phyloP scores from a whole-genome alignment of 805 yeast genomes.

The Candida caryicola region DNA sequence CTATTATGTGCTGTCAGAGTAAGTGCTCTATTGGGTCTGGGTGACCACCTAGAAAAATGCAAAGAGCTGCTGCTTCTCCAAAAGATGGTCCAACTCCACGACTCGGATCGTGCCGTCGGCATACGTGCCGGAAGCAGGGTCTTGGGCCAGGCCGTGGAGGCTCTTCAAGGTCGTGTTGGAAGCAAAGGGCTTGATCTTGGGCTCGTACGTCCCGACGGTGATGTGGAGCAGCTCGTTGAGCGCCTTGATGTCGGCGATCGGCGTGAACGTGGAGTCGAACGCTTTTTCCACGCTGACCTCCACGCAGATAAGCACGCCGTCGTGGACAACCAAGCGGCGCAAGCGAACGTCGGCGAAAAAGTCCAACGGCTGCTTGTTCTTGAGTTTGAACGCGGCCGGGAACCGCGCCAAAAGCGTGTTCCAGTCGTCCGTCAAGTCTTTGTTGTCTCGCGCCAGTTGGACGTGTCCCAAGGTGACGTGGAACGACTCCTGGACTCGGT shows the following conservation, averaged over 20 bases:
- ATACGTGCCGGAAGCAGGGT: neutral
- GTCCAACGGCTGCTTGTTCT: conserved; percentile 6
- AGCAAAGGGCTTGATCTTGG: conserved; percentile 47
- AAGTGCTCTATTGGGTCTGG: too few species aligned
- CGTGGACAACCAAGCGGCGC: conserved; percentile 47
- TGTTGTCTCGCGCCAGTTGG: conserved; percentile 8
- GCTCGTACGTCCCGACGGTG: conserved; percentile 61
- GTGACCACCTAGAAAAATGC: conserved; percentile 6
- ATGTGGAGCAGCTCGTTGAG: conserved; percentile 49
- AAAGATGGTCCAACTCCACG: neutral
- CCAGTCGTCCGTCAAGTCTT: conserved; percentile 21
- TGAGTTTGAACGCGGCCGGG: neutral
- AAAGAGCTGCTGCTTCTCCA: conserved; percentile 5
- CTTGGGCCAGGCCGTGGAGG: neutral
- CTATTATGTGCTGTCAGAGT: too few species aligned
- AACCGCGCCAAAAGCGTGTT: conserved; percentile 12
- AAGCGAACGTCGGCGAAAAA: conserved; percentile 40
- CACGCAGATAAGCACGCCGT: conserved; percentile 50
- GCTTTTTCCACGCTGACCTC: conserved; percentile 36
- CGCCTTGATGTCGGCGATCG: conserved; percentile 31
- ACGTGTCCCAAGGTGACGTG: conserved; percentile 68
- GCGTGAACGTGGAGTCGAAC: conserved; percentile 5
- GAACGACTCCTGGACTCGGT: conserved; percentile 50
- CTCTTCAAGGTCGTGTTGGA: conserved; percentile 37
- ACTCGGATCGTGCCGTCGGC: conserved; percentile 3